phyloP scores from a whole-genome alignment of 805 yeast species.

The Grigorovia yakushimaensis region DNA sequence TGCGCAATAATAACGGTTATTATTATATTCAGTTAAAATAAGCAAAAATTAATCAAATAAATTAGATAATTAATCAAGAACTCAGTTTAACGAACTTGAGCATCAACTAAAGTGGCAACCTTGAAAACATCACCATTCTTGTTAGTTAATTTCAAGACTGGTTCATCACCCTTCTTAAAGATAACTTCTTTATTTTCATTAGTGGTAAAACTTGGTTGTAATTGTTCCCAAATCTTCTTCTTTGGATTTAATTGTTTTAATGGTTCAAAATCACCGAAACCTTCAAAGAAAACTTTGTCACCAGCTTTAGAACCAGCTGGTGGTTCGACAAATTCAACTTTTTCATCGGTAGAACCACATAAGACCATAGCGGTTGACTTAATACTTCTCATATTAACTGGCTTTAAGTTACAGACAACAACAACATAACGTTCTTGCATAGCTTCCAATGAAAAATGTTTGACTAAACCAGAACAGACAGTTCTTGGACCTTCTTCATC shows the following conservation, averaged over 20 bases:
- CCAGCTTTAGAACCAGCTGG: constrained; percentile 92
- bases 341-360: constrained; percentile 70
- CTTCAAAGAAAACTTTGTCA: constrained; percentile 92
- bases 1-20: no score
- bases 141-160: constrained; percentile 59
- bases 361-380: constrained; percentile 94
- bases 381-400: constrained; percentile 96
- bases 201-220: constrained; percentile 87
- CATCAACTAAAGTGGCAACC: constrained; percentile 61
- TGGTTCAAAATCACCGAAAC: constrained; percentile 71
- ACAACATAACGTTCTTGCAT: constrained; percentile 92
- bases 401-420: constrained; percentile 91
- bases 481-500: constrained; percentile 97
- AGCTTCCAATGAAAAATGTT: constrained; percentile 79
- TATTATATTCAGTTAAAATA: no score
- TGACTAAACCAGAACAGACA: constrained; percentile 93
- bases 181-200: constrained; percentile 65
- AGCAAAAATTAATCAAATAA: no score
- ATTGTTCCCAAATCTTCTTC: constrained; percentile 95
- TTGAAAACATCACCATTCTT: constrained; percentile 70
- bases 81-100: constrained; percentile 59
- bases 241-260: constrained; percentile 91
- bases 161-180: constrained; percentile 49
- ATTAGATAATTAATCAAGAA: no score
- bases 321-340: constrained; percentile 89